These are phyloP conservation scores for Caryopteris hybrid DNA, from an alignment of 305 asterid species.

Conservation along the genomic window DNA sequence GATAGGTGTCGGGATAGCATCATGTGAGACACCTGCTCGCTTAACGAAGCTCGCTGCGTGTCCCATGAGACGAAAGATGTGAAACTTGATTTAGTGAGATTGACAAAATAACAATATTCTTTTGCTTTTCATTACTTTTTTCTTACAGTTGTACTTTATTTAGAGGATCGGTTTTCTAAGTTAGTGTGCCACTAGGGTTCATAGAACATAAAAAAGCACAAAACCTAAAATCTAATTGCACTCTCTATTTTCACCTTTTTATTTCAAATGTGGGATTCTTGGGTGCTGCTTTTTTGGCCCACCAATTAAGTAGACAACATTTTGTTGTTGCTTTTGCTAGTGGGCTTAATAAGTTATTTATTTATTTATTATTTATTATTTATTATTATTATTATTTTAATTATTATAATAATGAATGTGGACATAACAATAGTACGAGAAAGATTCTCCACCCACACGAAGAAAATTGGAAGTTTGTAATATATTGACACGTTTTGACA, in stretches of 20 bases:
- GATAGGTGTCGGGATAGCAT: too few species aligned
- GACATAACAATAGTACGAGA: conserved; percentile 20
- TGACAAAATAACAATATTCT: too few species aligned
- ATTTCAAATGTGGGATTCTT: background rate
- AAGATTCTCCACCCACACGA: conserved; percentile 15
- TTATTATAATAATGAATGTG: background rate
- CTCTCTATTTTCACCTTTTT: background rate
- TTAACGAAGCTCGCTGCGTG: too few species aligned
- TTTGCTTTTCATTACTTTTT: too few species aligned
- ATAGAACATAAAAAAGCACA: too few species aligned
- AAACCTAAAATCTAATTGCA: background rate
- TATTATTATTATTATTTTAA: background rate
- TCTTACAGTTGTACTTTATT: background rate
- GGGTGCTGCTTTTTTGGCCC: conserved; percentile 9
- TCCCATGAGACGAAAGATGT: too few species aligned
- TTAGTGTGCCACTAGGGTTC: background rate
- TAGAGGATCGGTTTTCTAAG: background rate
- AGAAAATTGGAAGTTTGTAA: background rate
- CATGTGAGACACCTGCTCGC: too few species aligned
- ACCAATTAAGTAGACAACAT: conserved; percentile 1
- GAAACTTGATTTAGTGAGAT: too few species aligned
- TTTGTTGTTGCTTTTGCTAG: conserved; percentile 4
- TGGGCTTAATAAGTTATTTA: background rate
- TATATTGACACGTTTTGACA: conserved; percentile 9
- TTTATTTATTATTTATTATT: background rate